Conservation (phyloP, 1,284 basidiomycete genomes). For the Moesziomyces parantarcticus region DNA sequence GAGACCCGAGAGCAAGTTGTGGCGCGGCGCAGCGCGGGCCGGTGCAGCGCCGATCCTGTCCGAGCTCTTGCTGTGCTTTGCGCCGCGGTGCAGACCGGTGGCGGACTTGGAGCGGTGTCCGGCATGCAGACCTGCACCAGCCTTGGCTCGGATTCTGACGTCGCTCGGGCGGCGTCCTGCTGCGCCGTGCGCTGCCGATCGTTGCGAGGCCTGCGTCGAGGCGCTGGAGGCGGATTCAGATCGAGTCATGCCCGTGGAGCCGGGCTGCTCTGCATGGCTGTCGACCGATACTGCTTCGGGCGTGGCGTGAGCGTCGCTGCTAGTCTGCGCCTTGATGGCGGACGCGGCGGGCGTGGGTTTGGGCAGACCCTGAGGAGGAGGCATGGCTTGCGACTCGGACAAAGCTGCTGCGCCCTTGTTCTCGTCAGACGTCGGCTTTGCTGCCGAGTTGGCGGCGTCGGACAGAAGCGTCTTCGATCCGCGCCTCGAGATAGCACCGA, state of each 20-base stretch:
- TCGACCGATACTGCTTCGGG: not conserved
- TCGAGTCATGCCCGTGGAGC: constrained; percentile 31
- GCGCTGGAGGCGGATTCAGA: constrained; percentile 42
- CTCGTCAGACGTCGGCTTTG: not conserved
- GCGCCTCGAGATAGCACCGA: constrained; percentile 41
- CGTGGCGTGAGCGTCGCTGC: not conserved
- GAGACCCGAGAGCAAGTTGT: constrained; percentile 44
- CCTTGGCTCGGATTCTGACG: constrained; percentile 20
- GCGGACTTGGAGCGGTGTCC: constrained; percentile 48
- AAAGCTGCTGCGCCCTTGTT: not conserved
- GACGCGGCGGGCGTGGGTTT: constrained; percentile 36
- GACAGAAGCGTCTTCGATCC: constrained; percentile 37
- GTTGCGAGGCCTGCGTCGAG: constrained; percentile 39
- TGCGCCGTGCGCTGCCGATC: constrained; percentile 19
- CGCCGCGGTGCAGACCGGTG: constrained; percentile 32
- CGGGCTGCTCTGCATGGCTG: not conserved
- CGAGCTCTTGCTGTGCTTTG: constrained; percentile 51
- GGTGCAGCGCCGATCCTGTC: constrained; percentile 31
- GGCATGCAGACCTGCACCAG: constrained; percentile 15
- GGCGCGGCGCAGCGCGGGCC: constrained; percentile 27
- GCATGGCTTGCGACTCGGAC: constrained; percentile 29
- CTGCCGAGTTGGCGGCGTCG: constrained; percentile 9
- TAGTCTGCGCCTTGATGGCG: constrained; percentile 27
- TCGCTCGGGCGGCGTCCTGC: constrained; percentile 26
- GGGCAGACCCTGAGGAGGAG: constrained; percentile 31